These are phyloP conservation scores for Tuber brumale DNA, from an alignment of 495 filamentous ascomycete species.

Conservation along the genomic window DNA sequence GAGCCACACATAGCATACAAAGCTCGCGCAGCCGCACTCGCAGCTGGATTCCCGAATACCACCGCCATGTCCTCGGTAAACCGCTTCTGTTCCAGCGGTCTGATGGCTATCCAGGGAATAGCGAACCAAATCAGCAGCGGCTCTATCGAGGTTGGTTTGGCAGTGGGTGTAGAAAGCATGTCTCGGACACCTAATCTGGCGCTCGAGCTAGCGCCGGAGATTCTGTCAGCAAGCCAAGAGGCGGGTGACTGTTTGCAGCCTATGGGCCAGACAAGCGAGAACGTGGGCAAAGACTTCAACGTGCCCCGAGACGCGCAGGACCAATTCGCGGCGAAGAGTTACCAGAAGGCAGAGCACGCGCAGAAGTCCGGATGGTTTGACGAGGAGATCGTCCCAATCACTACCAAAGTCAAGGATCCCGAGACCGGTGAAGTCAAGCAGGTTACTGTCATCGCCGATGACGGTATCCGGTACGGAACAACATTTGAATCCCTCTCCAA, in stretches of 20 bases:
- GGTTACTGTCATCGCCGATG: slow-evolving; percentile 74
- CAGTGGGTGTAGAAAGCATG: slow-evolving; percentile 86
- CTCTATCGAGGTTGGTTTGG: slow-evolving; percentile 78
- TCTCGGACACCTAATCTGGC: slow-evolving; percentile 62
- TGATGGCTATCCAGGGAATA: slow-evolving; percentile 91
- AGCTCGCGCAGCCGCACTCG: slow-evolving; percentile 76
- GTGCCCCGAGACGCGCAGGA: slow-evolving; percentile 76
- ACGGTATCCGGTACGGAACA: slow-evolving; percentile 83
- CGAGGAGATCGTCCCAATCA: slow-evolving; percentile 89
- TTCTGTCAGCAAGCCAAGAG: slow-evolving; percentile 66
- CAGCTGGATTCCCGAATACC: slow-evolving; percentile 91
- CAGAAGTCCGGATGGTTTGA: slow-evolving; percentile 92
- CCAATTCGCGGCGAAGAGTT: slow-evolving; percentile 76
- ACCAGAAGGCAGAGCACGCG: slow-evolving; percentile 74
- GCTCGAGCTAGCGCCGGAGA: slow-evolving; percentile 67
- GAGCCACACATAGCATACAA: slow-evolving; percentile 86
- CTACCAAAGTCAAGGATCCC: slow-evolving; percentile 69
- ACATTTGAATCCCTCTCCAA: slow-evolving; percentile 74
- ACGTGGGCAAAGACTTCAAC: slow-evolving; percentile 86
- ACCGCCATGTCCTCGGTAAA: slow-evolving; percentile 72
- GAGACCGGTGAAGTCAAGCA: slow-evolving; percentile 70
- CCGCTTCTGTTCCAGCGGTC: slow-evolving; percentile 93
- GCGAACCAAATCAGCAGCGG: slow-evolving; percentile 77
- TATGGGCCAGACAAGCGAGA: slow-evolving; percentile 97
- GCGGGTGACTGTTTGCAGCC: slow-evolving; percentile 80